phyloP scores from a whole-genome alignment of 2,329 filamentous ascomycete genomes.

The Epichloe amarillans region DNA sequence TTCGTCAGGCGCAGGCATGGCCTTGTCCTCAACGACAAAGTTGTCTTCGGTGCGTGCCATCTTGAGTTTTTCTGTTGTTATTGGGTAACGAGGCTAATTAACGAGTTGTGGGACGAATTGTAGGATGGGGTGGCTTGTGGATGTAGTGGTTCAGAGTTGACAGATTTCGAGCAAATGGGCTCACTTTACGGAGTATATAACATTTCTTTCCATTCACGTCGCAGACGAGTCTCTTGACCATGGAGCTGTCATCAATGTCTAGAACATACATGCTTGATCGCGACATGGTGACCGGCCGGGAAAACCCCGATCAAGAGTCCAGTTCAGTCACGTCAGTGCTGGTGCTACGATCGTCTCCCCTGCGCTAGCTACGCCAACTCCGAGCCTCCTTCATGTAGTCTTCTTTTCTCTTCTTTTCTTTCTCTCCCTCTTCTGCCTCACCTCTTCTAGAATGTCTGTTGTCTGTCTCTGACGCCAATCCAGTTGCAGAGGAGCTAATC shows the following conservation, averaged over 20 bases:
- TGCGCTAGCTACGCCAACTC: background rate
- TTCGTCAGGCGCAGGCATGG: background rate
- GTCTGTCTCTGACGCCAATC: background rate
- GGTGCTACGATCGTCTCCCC: background rate
- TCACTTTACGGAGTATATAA: too few species aligned
- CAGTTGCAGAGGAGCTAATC: background rate
- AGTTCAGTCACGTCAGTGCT: background rate
- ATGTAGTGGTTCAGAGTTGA: too few species aligned
- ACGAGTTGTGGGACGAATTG: too few species aligned
- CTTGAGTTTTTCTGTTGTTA: background rate
- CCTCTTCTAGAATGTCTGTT: background rate
- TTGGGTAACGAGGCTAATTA: background rate
- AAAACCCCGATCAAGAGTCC: background rate
- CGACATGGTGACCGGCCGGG: background rate
- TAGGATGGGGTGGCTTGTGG: too few species aligned
- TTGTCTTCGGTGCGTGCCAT: conserved; percentile 1
- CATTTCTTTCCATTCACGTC: too few species aligned
- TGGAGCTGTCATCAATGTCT: background rate
- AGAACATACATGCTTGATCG: background rate
- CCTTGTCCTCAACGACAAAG: conserved; percentile 2
- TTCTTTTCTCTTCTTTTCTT: background rate
- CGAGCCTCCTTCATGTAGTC: background rate
- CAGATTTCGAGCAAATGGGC: too few species aligned
- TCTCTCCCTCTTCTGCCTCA: background rate
- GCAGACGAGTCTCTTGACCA: too few species aligned